phyloP scores from a whole-genome alignment of 2,329 filamentous ascomycete species.

The Cladophialophora chaetospira region DNA sequence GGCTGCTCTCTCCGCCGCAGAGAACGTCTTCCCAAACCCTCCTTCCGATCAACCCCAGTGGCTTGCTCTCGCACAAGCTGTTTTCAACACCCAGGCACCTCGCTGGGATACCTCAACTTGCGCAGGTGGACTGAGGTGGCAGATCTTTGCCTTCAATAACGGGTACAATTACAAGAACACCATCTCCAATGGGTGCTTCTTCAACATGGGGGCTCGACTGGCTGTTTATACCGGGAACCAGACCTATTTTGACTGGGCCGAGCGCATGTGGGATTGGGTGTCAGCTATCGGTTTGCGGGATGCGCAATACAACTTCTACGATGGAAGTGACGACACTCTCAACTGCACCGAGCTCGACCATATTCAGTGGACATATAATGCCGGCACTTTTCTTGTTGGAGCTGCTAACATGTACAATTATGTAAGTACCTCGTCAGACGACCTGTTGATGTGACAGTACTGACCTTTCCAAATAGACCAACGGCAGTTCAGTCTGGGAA shows the following conservation, averaged over 20 bases:
- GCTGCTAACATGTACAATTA: slow-evolving; percentile 60
- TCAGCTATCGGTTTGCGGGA: slow-evolving; percentile 53
- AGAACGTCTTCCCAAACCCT: slow-evolving; percentile 73
- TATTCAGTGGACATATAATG: slow-evolving; percentile 61
- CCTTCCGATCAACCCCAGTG: slow-evolving; percentile 66
- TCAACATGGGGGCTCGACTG: slow-evolving; percentile 65
- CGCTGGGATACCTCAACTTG: slow-evolving; percentile 71
- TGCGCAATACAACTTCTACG: slow-evolving; percentile 54
- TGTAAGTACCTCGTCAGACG: slow-evolving; percentile 36
- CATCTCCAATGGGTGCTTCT: slow-evolving; percentile 60
- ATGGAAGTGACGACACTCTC: slow-evolving; percentile 54
- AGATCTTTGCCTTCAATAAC: slow-evolving; percentile 76
- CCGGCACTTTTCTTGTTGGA: slow-evolving; percentile 57
- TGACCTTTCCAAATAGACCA: slow-evolving; percentile 36
- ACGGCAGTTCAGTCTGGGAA: slow-evolving; percentile 55
- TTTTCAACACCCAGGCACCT: slow-evolving; percentile 74
- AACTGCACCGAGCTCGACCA: slow-evolving; percentile 56
- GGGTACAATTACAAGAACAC: slow-evolving; percentile 64
- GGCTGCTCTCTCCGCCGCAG: slow-evolving; percentile 75
- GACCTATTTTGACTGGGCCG: slow-evolving; percentile 77
- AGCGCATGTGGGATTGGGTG: slow-evolving; percentile 63
- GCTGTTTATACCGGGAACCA: slow-evolving; percentile 76
- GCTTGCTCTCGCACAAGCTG: slow-evolving; percentile 75
- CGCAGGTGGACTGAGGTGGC: slow-evolving; percentile 78
- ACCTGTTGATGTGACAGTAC: neutral